Evolutionary conservation across 2,329 filamentous ascomycete species (phyloP), one percentile per base, ranked within the genome.

Genomic region (Xylariomycetidae sp.): DNA sequence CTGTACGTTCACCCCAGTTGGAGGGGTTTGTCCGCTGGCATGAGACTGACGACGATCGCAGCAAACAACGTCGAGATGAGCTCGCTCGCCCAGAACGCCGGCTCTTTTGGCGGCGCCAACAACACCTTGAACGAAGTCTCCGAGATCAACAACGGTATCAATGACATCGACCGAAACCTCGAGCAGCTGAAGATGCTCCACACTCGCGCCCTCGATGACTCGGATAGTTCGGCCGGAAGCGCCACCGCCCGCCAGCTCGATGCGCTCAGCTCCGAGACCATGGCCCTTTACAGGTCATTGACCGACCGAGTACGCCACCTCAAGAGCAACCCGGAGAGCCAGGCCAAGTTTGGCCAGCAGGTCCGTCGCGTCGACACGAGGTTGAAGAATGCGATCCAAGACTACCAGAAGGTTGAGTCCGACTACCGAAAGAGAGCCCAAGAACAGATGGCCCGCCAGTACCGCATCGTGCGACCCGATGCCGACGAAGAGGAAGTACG

Each of bases 401-500:
- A 78, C 41, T 95, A 89, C 67, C 86, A 92, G 61, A 72, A 78
- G 45, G 70, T 86, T 35, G 89, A 96, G 61, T 76, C 76, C 1
- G 73, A 80, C 15, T 95, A 89, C 71, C 77, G 83, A 55, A 83
- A 84, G 61, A 80, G 82, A 47, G 78, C 86, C 19, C 75, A 85
- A 57, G 83, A 87, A 31, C 86, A 93, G 61, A 85, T 93, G 65
- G 83, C 80, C 46, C 77, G 92, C 35, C 88, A 95, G 58, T 95
- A 93, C 63, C 76, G 84, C 38, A 95, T 96, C 56, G 89, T 92
- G 35, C 76, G 79, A 44, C 85, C 88, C 15, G 80, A 94, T 37
- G 86, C 86, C 3, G 74, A 76, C 18, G 85, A 92, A 34, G 68
- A 72, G 26, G 88, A 96, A 59, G 77, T 95, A 18, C 72, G 74